These are phyloP conservation scores for Auriscalpium microsporum DNA, from an alignment of 768 basidiomycete species.

Conservation along the genomic window DNA sequence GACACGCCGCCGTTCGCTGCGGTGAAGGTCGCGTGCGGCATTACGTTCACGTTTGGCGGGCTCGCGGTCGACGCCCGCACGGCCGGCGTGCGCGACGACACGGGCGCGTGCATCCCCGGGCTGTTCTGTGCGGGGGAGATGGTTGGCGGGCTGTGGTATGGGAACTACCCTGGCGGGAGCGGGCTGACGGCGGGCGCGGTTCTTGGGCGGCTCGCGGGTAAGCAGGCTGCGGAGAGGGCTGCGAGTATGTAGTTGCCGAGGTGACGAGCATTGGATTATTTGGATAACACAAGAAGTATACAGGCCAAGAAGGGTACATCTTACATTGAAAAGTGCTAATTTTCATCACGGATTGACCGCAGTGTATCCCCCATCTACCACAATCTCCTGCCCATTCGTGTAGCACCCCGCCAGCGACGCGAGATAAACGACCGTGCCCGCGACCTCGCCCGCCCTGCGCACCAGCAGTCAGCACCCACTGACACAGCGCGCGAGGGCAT, in stretches of 20 bases:
- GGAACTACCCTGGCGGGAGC: constrained; percentile 65
- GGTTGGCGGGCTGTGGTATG: constrained; percentile 55
- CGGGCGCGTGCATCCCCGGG: constrained; percentile 38
- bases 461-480: background rate
- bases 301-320: too few relatives aligned
- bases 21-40: constrained; percentile 59
- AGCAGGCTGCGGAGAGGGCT: constrained; percentile 28
- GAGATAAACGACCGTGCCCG: constrained; percentile 69
- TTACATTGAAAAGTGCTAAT: too few relatives aligned
- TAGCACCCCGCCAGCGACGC: constrained; percentile 67
- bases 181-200: constrained; percentile 59
- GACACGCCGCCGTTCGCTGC: constrained; percentile 50
- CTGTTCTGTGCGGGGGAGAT: constrained; percentile 64
- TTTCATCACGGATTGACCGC: constrained; percentile 54
- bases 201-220: constrained; percentile 52
- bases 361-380: constrained; percentile 67
- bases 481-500: background rate
- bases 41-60: constrained; percentile 70
- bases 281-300: too few relatives aligned
- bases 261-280: background rate
- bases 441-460: constrained; percentile 60
- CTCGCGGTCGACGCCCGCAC: constrained; percentile 49
- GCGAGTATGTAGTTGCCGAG: background rate
- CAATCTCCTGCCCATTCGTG: constrained; percentile 70
- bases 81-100: constrained; percentile 39